Conservation (phyloP, 805 yeast genomes). For the Pichia thaimueangensis region DNA sequence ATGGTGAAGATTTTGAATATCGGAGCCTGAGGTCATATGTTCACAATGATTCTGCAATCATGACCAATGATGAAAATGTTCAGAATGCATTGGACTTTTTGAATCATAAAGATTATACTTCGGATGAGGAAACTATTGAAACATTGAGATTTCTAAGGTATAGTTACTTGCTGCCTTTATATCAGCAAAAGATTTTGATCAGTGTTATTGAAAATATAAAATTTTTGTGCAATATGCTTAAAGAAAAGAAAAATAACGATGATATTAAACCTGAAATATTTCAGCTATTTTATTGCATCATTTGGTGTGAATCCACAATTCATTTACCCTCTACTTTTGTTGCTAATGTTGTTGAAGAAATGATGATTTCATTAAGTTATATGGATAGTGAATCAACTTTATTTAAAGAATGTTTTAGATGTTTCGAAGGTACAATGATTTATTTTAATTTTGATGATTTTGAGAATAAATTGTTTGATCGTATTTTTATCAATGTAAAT, state of each 20-base stretch:
- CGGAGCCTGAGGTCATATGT: background rate
- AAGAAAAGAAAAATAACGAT: background rate
- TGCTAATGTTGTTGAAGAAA: background rate
- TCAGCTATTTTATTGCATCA: slow-evolving; percentile 1
- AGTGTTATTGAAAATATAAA: slow-evolving; percentile 2
- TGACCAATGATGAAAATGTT: background rate
- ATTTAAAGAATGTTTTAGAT: slow-evolving; percentile 6
- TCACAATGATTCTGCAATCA: background rate
- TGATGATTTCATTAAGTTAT: background rate
- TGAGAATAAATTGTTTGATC: slow-evolving; percentile 1
- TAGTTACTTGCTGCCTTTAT: no score
- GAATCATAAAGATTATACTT: no score
- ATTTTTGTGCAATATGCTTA: slow-evolving; percentile 1
- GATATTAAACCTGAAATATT: slow-evolving; percentile 4
- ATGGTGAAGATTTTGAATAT: slow-evolving; percentile 6
- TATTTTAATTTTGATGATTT: slow-evolving; percentile 5
- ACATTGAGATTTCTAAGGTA: slow-evolving; percentile 2
- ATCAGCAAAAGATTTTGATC: slow-evolving; percentile 4
- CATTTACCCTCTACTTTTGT: slow-evolving; percentile 2
- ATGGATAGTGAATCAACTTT: background rate
- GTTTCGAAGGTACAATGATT: background rate
- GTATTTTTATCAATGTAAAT: slow-evolving; percentile 1
- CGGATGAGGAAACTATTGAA: slow-evolving; percentile 1
- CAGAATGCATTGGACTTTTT: no score
- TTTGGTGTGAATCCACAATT: slow-evolving; percentile 5